These are phyloP conservation scores for Cadophora sp. DNA, from an alignment of 2,329 filamentous ascomycete genomes.

Conservation along the genomic window DNA sequence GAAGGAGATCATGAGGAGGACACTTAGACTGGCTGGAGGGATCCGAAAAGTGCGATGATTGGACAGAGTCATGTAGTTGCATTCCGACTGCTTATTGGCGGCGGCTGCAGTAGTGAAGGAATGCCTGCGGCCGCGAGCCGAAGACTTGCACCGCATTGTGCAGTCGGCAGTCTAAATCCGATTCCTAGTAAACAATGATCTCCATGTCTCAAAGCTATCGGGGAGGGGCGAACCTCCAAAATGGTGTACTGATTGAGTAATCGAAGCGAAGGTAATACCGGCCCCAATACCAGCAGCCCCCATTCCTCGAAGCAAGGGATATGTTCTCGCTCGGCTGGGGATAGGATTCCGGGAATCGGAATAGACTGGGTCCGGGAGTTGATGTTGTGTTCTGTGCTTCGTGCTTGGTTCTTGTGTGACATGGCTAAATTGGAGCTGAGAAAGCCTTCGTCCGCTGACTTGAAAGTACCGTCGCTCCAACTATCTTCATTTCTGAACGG, in stretches of 20 bases:
- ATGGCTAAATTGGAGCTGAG: background rate
- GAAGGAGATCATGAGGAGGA: background rate
- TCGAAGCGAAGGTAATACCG: background rate
- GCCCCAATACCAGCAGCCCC: background rate
- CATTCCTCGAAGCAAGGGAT: background rate
- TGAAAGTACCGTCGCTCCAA: background rate
- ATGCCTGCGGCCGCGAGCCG: background rate
- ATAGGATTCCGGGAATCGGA: background rate
- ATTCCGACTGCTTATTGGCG: background rate
- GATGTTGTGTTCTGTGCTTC: background rate
- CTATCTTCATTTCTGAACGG: background rate
- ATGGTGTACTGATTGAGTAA: background rate
- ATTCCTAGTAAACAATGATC: background rate
- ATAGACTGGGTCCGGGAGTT: background rate
- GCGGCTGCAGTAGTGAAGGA: background rate
- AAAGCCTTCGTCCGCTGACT: background rate
- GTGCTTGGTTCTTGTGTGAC: background rate
- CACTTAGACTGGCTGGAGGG: background rate
- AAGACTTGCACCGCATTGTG: background rate
- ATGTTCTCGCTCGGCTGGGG: background rate
- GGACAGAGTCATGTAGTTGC: slow-evolving; percentile 4
- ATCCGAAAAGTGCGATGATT: background rate
- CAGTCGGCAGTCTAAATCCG: background rate
- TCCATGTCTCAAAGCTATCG: background rate
- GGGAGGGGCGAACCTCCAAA: background rate